Evolutionary conservation across 805 yeast genomes (phyloP).

Genomic region (Kodamaea lidongshanica): DNA sequence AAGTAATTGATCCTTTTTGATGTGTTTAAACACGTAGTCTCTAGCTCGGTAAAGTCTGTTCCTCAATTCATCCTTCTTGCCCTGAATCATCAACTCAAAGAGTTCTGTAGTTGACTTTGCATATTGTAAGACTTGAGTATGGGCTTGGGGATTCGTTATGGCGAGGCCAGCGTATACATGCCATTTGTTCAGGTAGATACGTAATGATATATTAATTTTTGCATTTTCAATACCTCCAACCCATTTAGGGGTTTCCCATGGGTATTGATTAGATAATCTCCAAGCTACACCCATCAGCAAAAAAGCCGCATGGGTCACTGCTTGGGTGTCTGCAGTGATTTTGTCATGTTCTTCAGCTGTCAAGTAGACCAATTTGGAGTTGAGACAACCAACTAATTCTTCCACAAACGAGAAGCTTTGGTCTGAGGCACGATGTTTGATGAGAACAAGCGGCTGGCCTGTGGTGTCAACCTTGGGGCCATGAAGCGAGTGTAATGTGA

Average conservation of each 20-base stretch:
- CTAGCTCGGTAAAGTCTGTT: conserved; percentile 61
- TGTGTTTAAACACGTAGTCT: conserved; percentile 67
- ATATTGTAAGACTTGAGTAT: conserved; percentile 83
- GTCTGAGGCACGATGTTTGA: conserved; percentile 61
- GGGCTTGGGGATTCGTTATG: conserved; percentile 92
- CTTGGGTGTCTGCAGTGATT: conserved; percentile 97
- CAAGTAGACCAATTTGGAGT: conserved; percentile 70
- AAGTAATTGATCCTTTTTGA: conserved; percentile 43
- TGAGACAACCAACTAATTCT: conserved; percentile 59
- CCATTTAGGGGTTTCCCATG: conserved; percentile 87
- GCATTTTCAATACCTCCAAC: conserved; percentile 94
- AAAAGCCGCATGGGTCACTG: conserved; percentile 97
- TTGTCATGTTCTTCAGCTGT: conserved; percentile 87
- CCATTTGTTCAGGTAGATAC: conserved; percentile 93
- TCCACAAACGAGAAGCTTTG: conserved; percentile 58
- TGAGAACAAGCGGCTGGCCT: conserved; percentile 89
- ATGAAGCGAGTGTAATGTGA: conserved; percentile 86
- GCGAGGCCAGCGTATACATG: conserved; percentile 98
- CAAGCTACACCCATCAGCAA: conserved; percentile 96
- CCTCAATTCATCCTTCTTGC: conserved; percentile 51
- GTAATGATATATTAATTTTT: conserved; percentile 82
- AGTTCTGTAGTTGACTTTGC: conserved; percentile 78
- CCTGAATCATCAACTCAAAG: conserved; percentile 75
- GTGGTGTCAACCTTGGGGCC: conserved; percentile 87
- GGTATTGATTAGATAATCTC: conserved; percentile 76